Evolutionary conservation across 2,329 filamentous ascomycete species (phyloP).

Genomic region (Aaosphaeria pasadenensis): DNA sequence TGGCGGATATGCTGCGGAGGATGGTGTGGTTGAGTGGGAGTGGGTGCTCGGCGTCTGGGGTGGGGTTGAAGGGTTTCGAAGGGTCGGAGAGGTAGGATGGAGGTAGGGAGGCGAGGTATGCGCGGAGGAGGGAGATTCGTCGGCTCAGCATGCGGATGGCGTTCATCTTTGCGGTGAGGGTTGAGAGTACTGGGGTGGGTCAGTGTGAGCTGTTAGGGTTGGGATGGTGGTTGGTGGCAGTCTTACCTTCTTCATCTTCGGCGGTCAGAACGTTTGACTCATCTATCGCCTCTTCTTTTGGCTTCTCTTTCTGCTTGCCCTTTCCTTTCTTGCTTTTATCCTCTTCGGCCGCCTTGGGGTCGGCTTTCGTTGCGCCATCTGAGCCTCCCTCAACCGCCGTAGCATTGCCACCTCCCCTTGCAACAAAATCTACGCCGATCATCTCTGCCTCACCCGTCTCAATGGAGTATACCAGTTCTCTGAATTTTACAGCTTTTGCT

Average conservation of each 20-base stretch:
- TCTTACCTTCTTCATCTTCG: constrained; percentile 63
- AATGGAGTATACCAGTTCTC: constrained; percentile 79
- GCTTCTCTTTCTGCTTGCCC: constrained; percentile 46
- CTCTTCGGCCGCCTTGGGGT: constrained; percentile 33
- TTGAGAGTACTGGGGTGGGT: constrained; percentile 52
- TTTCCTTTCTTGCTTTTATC: constrained; percentile 49
- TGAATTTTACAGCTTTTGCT: constrained; percentile 62
- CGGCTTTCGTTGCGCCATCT: constrained; percentile 8
- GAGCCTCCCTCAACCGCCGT: constrained; percentile 50
- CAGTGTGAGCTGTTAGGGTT: constrained; percentile 2
- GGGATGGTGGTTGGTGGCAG: neutral
- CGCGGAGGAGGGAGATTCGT: constrained; percentile 52
- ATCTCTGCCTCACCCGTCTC: constrained; percentile 96
- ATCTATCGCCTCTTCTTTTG: constrained; percentile 33
- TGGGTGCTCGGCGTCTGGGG: constrained; percentile 21
- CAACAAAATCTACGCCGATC: constrained; percentile 94
- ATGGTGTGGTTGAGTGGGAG: constrained; percentile 61
- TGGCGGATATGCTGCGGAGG: constrained; percentile 82
- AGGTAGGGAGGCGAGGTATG: constrained; percentile 73
- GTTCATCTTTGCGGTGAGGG: constrained; percentile 82
- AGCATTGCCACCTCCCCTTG: constrained; percentile 78
- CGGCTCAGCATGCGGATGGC: constrained; percentile 87
- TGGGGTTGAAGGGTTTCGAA: constrained; percentile 28
- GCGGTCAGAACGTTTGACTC: constrained; percentile 45
- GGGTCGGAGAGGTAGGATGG: constrained; percentile 59